A percentile compares a stretch with the other conserved stretches of the same genome.
phyloP scores from a whole-genome alignment of 2,329 filamentous ascomycete species.

The Metarhizium humberi region DNA sequence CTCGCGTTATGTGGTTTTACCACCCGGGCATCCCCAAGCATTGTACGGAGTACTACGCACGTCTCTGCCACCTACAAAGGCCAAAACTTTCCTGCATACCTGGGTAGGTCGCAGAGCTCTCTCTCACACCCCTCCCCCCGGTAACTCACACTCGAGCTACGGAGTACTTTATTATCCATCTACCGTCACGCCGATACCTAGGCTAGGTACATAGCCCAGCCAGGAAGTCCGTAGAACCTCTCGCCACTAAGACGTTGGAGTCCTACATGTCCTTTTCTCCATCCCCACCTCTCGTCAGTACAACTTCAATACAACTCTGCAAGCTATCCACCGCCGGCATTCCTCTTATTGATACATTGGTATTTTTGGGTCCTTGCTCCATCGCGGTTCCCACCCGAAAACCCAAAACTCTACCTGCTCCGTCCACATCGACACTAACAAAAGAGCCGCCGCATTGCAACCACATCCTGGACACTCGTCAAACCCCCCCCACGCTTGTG shows the following conservation, averaged over 20 bases:
- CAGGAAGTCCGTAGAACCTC: no score
- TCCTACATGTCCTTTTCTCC: no score
- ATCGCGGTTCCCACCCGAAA: conserved; percentile 6
- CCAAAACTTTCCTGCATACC: not conserved
- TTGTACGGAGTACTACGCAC: not conserved
- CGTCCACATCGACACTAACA: conserved; percentile 14
- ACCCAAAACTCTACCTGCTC: conserved; percentile 1
- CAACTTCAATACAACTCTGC: conserved; percentile 1
- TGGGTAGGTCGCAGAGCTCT: not conserved
- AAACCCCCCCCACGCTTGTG: conserved; percentile 4
- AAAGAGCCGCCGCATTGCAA: conserved; percentile 15
- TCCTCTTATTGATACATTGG: not conserved
- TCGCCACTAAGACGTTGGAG: no score
- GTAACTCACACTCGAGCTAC: not conserved
- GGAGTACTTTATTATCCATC: conserved; percentile 1
- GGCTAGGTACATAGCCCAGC: not conserved
- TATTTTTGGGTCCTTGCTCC: not conserved
- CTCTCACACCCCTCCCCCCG: conserved; percentile 1
- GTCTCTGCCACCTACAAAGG: not conserved
- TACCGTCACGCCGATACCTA: conserved; percentile 3
- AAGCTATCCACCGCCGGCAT: not conserved
- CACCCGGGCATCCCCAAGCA: no score
- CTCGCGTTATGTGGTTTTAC: not conserved
- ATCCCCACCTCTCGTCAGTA: not conserved
- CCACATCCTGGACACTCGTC: conserved; percentile 9